Evolutionary conservation across 495 filamentous ascomycete genomes (phyloP), one percentile per base, ranked within the genome.

Genomic region (Hypoxylon cercidicola): DNA sequence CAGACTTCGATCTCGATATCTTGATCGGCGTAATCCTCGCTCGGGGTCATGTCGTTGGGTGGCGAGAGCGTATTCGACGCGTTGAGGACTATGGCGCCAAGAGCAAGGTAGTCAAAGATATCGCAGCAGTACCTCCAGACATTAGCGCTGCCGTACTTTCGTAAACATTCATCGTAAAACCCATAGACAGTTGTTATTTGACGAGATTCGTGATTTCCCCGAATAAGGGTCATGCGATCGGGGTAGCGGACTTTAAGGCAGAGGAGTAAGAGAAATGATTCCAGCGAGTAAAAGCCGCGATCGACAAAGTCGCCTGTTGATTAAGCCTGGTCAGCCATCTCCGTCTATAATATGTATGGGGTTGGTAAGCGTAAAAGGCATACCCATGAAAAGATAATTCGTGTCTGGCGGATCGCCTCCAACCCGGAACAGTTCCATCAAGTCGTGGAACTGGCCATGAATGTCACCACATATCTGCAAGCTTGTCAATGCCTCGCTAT

Each of bases 41-140:
- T 78, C 53, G 81, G 80, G 1, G 78, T 77, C 62, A 80, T 78
- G 35, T 81, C 74, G 43, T 66, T 72, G 32, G 84, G 77, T 21
- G 82, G 83, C 32, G 81, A 75, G 11, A 97, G 81, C 11, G 86
- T 86, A 44, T 90, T 89, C 45, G 91, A 89, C 18, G 96, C 92
- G 50, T 96, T 95, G 11, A 96, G 85, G 25, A 99, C 93, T 66
- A 99, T 88, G 39, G 95, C 95, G 54, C 93, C 95, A 40, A 99
- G 88, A 11, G 95, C 96, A 20, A 99, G 86, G 76, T 98, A 98
- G 78, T 99, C 95, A 73, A 99, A 99, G 2, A 98, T 92, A 74
- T 99, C 95, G 77, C 95, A 98, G 81, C 95, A 99, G 74, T 99
- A 97, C 48, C 93, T 85, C 95, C 95, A 99, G 0, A 99, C 95